A percentile compares a stretch with the other conserved stretches of the same genome.
Conservation (phyloP, 2,329 filamentous ascomycete species). For the Trichoderma koningiopsis region DNA sequence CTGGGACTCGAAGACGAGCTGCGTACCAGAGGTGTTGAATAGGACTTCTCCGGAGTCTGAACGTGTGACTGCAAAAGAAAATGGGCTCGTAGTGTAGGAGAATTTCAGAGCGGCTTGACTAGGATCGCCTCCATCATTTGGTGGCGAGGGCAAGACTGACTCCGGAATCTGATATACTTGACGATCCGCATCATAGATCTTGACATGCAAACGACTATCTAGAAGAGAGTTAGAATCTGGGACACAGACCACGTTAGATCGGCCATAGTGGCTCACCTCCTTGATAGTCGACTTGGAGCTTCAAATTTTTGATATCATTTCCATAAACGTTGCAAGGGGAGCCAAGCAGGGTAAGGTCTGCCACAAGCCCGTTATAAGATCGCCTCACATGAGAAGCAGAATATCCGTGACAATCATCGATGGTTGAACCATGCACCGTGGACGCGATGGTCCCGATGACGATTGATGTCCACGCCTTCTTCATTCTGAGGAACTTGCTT, state of each 20-base stretch:
- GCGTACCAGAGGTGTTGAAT: constrained; percentile 69
- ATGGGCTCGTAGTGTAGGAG: constrained; percentile 52
- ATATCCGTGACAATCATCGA: constrained; percentile 64
- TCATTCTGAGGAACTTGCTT: neutral
- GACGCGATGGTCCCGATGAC: neutral
- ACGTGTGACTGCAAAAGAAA: constrained; percentile 64
- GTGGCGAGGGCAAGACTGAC: constrained; percentile 62
- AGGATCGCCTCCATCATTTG: constrained; percentile 29
- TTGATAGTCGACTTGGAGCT: constrained; percentile 58
- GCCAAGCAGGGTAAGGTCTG: constrained; percentile 70
- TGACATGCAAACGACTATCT: constrained; percentile 72
- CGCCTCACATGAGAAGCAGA: constrained; percentile 61
- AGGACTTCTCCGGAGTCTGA: constrained; percentile 50
- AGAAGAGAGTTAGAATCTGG: neutral
- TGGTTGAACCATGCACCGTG: neutral
- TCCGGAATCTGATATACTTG: constrained; percentile 75
- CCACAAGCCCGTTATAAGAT: constrained; percentile 60
- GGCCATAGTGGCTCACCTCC: constrained; percentile 29
- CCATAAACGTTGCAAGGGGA: constrained; percentile 76
- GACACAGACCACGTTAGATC: neutral
- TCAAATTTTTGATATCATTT: constrained; percentile 68
- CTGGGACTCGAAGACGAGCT: constrained; percentile 74
- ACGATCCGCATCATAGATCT: constrained; percentile 70
- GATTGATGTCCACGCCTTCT: neutral
- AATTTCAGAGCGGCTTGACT: constrained; percentile 51